A percentile compares a stretch with the other conserved stretches of the same genome.
phyloP scores from a whole-genome alignment of 768 basidiomycete genomes.

The Tulasnella sp. region DNA sequence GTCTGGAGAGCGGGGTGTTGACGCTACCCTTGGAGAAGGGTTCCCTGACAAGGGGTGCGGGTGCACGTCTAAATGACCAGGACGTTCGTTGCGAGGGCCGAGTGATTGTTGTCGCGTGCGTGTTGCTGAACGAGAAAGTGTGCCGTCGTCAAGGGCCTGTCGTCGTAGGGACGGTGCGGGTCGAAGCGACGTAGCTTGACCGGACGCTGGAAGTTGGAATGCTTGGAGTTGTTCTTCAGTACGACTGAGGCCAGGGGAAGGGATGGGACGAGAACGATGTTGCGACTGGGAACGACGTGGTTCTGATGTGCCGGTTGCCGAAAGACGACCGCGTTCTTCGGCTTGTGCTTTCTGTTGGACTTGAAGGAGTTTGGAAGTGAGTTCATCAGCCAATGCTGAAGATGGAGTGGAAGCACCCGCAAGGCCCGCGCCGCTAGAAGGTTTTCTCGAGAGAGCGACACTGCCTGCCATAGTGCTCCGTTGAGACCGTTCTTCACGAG shows the following conservation, averaged over 20 bases:
- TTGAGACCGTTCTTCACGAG: slow-evolving; percentile 52
- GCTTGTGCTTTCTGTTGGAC: not conserved
- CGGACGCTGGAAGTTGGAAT: not conserved
- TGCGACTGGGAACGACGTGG: not conserved
- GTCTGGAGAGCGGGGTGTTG: not conserved
- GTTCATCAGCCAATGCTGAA: slow-evolving; percentile 21
- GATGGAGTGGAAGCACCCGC: slow-evolving; percentile 20
- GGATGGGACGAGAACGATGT: not conserved
- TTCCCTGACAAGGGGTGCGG: not conserved
- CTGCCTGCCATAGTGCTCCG: slow-evolving; percentile 4
- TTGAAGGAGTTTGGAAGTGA: slow-evolving; percentile 19
- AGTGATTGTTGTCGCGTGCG: slow-evolving; percentile 1
- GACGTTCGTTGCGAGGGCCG: slow-evolving; percentile 5
- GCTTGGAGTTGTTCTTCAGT: not conserved
- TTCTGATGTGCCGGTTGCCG: not conserved
- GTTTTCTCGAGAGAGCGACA: slow-evolving; percentile 15
- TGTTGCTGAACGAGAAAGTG: not conserved
- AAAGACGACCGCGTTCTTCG: not conserved
- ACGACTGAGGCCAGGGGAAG: not conserved
- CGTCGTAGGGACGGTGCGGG: not conserved
- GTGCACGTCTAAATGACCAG: not conserved
- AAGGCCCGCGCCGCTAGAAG: slow-evolving; percentile 9
- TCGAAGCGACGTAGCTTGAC: not conserved
- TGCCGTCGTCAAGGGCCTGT: not conserved
- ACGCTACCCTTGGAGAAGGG: not conserved